Conservation (phyloP, 148 eudicot species). For the Bassia scoparia region DNA sequence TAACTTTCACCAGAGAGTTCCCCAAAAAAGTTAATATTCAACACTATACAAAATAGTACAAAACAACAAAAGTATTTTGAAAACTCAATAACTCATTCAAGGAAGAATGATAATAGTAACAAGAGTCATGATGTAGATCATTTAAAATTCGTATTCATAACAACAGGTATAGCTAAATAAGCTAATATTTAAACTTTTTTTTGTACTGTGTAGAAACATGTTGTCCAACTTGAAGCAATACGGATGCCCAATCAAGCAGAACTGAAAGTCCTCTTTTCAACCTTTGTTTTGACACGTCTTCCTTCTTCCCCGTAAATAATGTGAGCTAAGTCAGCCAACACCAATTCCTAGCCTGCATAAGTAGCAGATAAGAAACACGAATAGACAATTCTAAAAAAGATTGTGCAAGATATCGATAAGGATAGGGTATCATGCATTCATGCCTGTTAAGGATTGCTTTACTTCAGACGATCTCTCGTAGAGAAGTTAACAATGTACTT, state of each 20-base stretch:
- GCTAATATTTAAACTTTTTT: not conserved
- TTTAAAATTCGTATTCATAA: too few relatives aligned
- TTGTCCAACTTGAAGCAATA: constrained; percentile 68
- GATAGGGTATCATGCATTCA: constrained; percentile 44
- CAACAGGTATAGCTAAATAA: constrained; percentile 7
- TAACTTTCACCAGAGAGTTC: constrained; percentile 5
- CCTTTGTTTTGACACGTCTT: constrained; percentile 65
- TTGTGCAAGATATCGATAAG: constrained; percentile 5
- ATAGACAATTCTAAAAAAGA: not conserved
- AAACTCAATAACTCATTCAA: too few relatives aligned
- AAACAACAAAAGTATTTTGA: not conserved
- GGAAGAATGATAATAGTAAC: not conserved
- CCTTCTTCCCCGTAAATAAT: constrained; percentile 87
- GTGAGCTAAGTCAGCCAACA: constrained; percentile 66
- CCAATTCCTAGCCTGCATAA: constrained; percentile 58
- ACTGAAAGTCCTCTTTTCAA: constrained; percentile 68
- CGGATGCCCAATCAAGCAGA: constrained; percentile 76
- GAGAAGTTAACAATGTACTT: constrained; percentile 57
- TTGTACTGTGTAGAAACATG: not conserved
- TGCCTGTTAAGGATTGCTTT: constrained; percentile 79
- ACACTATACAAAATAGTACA: not conserved
- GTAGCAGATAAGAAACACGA: constrained; percentile 8
- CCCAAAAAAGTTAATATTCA: not conserved
- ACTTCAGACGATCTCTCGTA: constrained; percentile 48
- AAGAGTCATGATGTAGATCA: not conserved